Percentiles rank a stretch among this genome's conserved stretches.
These are phyloP conservation scores for Colletotrichum sublineola DNA, from an alignment of 2,329 filamentous ascomycete genomes.

Conservation along the genomic window DNA sequence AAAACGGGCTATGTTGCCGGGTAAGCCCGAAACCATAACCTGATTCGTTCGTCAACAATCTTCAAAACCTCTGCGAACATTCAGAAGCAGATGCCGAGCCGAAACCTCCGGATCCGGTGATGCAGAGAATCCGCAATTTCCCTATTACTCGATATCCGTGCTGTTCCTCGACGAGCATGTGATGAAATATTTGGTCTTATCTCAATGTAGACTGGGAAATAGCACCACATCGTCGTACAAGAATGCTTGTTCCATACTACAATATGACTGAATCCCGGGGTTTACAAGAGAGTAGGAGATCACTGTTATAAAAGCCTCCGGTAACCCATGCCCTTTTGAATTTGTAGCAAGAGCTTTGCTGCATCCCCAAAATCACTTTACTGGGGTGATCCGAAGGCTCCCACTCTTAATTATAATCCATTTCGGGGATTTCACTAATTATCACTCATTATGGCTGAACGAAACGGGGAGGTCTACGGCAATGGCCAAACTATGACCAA, in stretches of 20 bases:
- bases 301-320: not conserved
- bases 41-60: not conserved
- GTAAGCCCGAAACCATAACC: not conserved
- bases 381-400: not conserved
- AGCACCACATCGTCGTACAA: not conserved
- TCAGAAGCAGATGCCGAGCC: not conserved
- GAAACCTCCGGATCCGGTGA: constrained; percentile 9
- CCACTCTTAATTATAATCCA: not conserved
- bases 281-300: no score
- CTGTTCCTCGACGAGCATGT: not conserved
- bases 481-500: not conserved
- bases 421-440: not conserved
- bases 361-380: not conserved
- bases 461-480: constrained; percentile 16
- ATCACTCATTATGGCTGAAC: not conserved
- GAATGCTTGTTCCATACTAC: not conserved
- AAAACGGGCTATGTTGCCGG: not conserved
- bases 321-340: not conserved
- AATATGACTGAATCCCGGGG: not conserved
- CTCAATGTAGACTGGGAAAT: not conserved
- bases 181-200: not conserved
- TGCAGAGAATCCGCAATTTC: not conserved
- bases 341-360: not conserved
- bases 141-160: not conserved
- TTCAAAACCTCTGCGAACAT: constrained; percentile 12